These are phyloP conservation scores for Cenchrus fungigraminus DNA, from an alignment of 176 grass and related monocot species.

Conservation along the genomic window DNA sequence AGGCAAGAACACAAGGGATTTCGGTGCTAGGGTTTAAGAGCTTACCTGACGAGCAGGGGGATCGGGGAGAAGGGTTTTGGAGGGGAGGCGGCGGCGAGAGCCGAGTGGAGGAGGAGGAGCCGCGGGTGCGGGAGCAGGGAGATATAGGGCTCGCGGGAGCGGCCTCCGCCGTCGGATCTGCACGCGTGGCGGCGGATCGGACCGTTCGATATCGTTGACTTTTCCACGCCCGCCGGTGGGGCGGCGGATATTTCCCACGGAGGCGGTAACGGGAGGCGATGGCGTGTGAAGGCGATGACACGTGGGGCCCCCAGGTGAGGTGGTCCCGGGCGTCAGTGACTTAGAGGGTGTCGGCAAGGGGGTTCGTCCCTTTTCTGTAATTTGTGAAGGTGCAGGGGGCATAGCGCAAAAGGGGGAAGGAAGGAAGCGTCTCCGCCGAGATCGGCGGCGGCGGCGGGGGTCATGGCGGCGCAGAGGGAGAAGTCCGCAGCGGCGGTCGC, in stretches of 20 bases:
- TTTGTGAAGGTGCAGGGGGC: background rate
- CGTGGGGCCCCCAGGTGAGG: background rate
- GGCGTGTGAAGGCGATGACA: background rate
- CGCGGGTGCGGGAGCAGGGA: background rate
- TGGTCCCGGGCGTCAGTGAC: background rate
- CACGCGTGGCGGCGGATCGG: rapidly evolving
- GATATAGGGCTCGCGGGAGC: slow-evolving; percentile 2
- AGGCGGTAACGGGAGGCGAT: background rate
- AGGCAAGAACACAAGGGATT: background rate
- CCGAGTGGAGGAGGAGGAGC: background rate
- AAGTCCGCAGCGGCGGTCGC: background rate
- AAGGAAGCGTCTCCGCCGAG: background rate
- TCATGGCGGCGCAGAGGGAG: slow-evolving; percentile 52
- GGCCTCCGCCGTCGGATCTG: background rate
- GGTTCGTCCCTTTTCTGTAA: background rate
- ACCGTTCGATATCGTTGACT: slow-evolving; percentile 14
- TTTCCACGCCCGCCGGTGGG: background rate
- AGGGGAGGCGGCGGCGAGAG: slow-evolving; percentile 18
- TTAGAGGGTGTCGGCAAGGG: rapidly evolving
- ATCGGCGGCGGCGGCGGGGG: slow-evolving; percentile 19
- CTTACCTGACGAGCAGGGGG: slow-evolving; percentile 16
- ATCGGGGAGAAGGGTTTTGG: slow-evolving; percentile 18
- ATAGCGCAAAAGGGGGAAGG: background rate
- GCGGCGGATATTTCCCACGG: slow-evolving; percentile 16
- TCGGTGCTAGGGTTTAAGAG: slow-evolving; percentile 38